Percentiles rank a stretch among this genome's conserved stretches.
Evolutionary conservation across 129 eudicot species (phyloP).

Genomic region (Arctium lappa): DNA sequence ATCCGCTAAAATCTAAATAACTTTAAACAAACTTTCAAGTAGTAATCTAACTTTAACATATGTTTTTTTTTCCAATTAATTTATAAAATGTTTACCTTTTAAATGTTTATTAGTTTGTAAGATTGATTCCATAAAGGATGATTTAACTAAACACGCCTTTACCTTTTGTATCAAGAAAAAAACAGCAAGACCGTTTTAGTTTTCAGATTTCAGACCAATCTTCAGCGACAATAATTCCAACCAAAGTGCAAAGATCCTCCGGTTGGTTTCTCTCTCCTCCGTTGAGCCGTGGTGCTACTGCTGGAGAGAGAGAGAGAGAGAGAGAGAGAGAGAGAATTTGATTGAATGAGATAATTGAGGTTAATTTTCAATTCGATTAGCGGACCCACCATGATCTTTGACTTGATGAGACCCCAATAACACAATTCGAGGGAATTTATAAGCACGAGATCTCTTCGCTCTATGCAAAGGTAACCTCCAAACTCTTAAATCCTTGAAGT

Average conservation of each 20-base stretch:
- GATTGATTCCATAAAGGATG: too few relatives aligned
- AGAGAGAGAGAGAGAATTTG: not conserved
- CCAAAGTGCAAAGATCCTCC: not conserved
- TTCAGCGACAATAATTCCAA: not conserved
- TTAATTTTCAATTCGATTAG: not conserved
- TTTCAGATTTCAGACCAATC: not conserved
- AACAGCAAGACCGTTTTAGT: not conserved
- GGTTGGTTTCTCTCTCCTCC: conserved; percentile 31
- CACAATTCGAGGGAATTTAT: conserved; percentile 31
- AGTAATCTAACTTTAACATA: too few relatives aligned
- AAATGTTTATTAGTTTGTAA: too few relatives aligned
- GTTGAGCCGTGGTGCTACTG: conserved; percentile 17
- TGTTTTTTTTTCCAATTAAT: too few relatives aligned
- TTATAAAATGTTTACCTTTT: too few relatives aligned
- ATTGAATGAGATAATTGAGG: not conserved
- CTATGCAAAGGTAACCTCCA: conserved; percentile 13
- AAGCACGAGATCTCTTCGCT: conserved; percentile 31
- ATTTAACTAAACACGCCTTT: too few relatives aligned
- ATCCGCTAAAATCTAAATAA: too few relatives aligned
- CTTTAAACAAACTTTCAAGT: too few relatives aligned
- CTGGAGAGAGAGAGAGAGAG: conserved; percentile 21
- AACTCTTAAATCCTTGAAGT: conserved; percentile 3
- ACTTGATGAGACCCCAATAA: conserved; percentile 11
- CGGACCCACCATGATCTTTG: conserved; percentile 36
- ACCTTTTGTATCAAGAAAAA: too few relatives aligned